A percentile compares a stretch with the other conserved stretches of the same genome.
Evolutionary conservation across 2,329 filamentous ascomycete genomes (phyloP).

Genomic region (Stachybotrys echinatus): DNA sequence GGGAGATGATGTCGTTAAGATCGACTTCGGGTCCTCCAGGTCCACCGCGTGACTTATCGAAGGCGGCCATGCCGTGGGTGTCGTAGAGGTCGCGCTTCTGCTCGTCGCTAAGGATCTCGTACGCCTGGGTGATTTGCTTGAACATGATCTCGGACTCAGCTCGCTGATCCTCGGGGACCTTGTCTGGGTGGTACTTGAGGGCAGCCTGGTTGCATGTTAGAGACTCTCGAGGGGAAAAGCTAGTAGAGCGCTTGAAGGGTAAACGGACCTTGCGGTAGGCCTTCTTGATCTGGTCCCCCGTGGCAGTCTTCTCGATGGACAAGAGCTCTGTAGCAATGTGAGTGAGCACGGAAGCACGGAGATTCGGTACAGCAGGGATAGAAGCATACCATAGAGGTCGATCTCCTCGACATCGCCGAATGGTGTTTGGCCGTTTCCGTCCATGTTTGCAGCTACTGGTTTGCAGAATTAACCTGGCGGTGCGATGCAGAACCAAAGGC

Average conservation of each 20-base stretch:
- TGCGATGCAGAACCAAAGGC: not conserved
- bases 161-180: conserved; percentile 81
- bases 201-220: conserved; percentile 59
- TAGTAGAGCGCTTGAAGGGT: not conserved
- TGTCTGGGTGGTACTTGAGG: conserved; percentile 87
- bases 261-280: conserved; percentile 84
- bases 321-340: conserved; percentile 60
- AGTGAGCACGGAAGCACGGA: conserved; percentile 2
- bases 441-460: conserved; percentile 13
- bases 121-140: conserved; percentile 88
- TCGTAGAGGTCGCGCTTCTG: conserved; percentile 91
- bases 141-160: conserved; percentile 85
- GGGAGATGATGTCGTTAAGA: conserved; percentile 84
- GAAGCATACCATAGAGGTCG: conserved; percentile 55
- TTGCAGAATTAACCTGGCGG: not conserved
- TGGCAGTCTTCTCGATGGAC: conserved; percentile 65
- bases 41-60: conserved; percentile 70
- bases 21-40: conserved; percentile 68
- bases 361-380: not conserved
- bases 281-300: conserved; percentile 82
- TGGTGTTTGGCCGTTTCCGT: conserved; percentile 15
- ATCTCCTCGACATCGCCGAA: conserved; percentile 32
- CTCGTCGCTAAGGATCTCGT: conserved; percentile 96
- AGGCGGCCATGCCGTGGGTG: conserved; percentile 90
- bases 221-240: conserved; percentile 7